Percentiles rank a stretch among this genome's conserved stretches.
These are phyloP conservation scores for Psilocybe cyanescens DNA, from an alignment of 768 basidiomycete genomes.

Conservation along the genomic window DNA sequence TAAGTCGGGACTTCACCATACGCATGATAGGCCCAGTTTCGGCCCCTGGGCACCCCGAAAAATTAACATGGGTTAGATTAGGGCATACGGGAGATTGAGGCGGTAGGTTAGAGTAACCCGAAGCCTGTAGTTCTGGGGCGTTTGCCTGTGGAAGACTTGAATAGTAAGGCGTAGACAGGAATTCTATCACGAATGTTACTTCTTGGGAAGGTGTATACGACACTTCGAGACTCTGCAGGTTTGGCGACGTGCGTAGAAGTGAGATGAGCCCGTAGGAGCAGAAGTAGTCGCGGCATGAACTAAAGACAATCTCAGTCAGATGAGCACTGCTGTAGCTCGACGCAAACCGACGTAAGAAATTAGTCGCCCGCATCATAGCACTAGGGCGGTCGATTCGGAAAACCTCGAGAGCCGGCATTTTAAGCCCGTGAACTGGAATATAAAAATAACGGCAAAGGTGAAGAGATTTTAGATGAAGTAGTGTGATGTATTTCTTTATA, in stretches of 20 bases:
- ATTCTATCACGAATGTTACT: neutral
- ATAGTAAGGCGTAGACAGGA: neutral
- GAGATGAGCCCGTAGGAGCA: neutral
- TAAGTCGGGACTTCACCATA: neutral
- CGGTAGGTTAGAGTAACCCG: neutral
- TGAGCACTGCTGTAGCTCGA: neutral
- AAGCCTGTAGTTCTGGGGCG: too few species aligned
- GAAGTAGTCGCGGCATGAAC: neutral
- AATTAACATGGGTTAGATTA: neutral
- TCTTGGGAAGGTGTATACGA: neutral
- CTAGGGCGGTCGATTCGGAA: neutral
- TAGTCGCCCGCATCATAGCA: neutral
- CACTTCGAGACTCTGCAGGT: neutral
- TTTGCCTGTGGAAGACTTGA: neutral
- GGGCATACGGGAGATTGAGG: neutral
- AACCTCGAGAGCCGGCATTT: neutral
- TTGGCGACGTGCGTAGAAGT: neutral
- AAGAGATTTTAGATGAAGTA: neutral
- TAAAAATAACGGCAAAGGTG: neutral
- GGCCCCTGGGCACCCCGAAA: neutral
- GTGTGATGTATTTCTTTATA: neutral
- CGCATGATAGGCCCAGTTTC: neutral
- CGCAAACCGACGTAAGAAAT: neutral
- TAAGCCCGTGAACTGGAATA: neutral
- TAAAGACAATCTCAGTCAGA: neutral